phyloP scores from a whole-genome alignment of 2,329 filamentous ascomycete species.

The Fonsecaea pugnacius region DNA sequence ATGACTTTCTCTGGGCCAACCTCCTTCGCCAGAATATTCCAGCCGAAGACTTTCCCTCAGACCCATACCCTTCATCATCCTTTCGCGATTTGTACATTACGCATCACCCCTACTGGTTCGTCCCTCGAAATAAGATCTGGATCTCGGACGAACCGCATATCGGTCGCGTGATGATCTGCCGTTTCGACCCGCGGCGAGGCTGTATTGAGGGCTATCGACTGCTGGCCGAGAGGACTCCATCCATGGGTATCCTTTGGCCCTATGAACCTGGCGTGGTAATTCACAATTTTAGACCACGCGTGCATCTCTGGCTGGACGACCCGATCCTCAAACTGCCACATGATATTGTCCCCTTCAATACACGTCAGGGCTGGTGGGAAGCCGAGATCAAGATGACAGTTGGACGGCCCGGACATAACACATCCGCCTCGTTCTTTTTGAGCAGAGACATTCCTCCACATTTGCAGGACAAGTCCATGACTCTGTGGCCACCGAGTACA shows the following conservation, averaged over 20 bases:
- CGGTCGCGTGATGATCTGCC: conserved; percentile 75
- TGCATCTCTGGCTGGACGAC: conserved; percentile 74
- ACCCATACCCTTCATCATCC: conserved; percentile 60
- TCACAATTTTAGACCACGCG: conserved; percentile 70
- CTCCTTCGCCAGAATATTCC: conserved; percentile 72
- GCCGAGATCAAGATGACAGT: conserved; percentile 55
- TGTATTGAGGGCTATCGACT: conserved; percentile 82
- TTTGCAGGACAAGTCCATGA: conserved; percentile 46
- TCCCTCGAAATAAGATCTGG: conserved; percentile 80
- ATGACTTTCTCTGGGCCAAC: conserved; percentile 73
- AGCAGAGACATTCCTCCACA: conserved; percentile 56
- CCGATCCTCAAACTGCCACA: conserved; percentile 66
- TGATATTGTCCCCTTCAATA: conserved; percentile 29
- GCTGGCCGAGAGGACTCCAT: conserved; percentile 64
- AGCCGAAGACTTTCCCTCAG: conserved; percentile 53
- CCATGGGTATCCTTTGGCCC: conserved; percentile 66
- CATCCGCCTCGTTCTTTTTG: conserved; percentile 64
- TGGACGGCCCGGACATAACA: conserved; percentile 33
- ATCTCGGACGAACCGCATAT: conserved; percentile 75
- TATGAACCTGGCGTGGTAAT: conserved; percentile 69
- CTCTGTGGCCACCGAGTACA: conserved; percentile 75
- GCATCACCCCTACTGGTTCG: conserved; percentile 83
- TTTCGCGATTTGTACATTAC: conserved; percentile 74
- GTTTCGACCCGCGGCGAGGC: conserved; percentile 73
- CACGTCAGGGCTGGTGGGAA: conserved; percentile 37